A percentile compares a stretch with the other conserved stretches of the same genome.
phyloP scores from a whole-genome alignment of 805 yeast species.

The Lachancea thermotolerans region DNA sequence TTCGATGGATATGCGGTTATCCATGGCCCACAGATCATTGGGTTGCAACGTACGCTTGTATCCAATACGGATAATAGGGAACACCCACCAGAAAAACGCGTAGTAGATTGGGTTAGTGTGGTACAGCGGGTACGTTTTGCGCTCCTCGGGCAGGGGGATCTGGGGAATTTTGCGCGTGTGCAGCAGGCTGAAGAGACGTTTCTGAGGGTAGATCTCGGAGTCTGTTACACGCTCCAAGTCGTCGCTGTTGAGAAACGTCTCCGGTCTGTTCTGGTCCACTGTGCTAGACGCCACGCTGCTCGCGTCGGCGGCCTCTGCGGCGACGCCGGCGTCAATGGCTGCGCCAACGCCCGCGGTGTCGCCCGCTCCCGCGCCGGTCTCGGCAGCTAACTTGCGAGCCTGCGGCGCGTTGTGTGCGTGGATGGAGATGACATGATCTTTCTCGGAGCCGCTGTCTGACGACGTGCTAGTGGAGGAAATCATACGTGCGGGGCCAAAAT shows the following conservation, averaged over 20 bases:
- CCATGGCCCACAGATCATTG: constrained; percentile 49
- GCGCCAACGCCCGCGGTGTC: background rate
- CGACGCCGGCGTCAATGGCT: background rate
- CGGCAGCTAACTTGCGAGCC: background rate
- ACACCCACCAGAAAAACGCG: constrained; percentile 60
- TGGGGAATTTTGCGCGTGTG: constrained; percentile 46
- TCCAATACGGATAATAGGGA: constrained; percentile 57
- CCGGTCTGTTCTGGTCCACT: constrained; percentile 25
- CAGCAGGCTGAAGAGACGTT: constrained; percentile 44
- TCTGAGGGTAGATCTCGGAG: constrained; percentile 35
- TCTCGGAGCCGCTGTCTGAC: constrained; percentile 1
- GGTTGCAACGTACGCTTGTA: constrained; percentile 66
- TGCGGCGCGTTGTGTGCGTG: constrained; percentile 1
- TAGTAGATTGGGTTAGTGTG: constrained; percentile 37
- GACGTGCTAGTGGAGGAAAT: background rate
- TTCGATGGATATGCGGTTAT: constrained; percentile 38
- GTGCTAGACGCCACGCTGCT: background rate
- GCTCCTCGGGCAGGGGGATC: constrained; percentile 42
- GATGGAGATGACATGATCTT: background rate
- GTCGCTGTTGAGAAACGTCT: constrained; percentile 27
- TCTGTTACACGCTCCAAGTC: constrained; percentile 33
- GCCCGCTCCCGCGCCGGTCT: background rate
- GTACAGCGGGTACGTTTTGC: constrained; percentile 44
- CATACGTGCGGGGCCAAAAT: background rate
- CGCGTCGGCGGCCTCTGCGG: background rate